Evolutionary conservation across 257 asterid genomes (phyloP).

Genomic region (Striga asiatica): DNA sequence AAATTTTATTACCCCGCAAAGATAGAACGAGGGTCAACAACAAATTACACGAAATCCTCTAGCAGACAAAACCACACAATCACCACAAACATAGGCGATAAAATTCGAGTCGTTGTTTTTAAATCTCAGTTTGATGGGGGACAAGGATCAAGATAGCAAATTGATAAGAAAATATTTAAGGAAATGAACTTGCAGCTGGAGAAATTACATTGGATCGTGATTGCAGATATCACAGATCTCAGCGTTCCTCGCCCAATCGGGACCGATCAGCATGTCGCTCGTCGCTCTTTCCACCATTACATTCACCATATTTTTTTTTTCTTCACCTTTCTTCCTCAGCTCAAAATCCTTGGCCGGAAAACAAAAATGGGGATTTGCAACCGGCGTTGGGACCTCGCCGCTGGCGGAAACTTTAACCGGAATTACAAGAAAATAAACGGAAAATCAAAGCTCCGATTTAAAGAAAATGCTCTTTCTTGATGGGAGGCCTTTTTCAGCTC

Average conservation of each 20-base stretch:
- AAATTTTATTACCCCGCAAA: too few relatives aligned
- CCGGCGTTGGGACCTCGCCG: too few relatives aligned
- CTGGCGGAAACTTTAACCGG: too few relatives aligned
- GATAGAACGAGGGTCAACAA: too few relatives aligned
- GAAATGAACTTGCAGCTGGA: not conserved
- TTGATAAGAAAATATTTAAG: not conserved
- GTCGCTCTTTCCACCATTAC: slow-evolving; percentile 41
- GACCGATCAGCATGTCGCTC: slow-evolving; percentile 39
- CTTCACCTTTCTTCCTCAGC: not conserved
- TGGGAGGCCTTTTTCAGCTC: too few relatives aligned
- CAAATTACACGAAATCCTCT: too few relatives aligned
- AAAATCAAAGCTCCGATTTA: too few relatives aligned
- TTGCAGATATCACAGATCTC: slow-evolving; percentile 40
- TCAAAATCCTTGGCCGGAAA: slow-evolving; percentile 9
- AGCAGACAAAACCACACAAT: not conserved
- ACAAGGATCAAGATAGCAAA: not conserved
- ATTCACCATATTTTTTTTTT: slow-evolving; percentile 23
- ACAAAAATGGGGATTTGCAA: not conserved
- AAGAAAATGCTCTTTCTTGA: too few relatives aligned
- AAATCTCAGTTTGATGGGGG: too few relatives aligned
- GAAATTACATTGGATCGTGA: slow-evolving; percentile 31
- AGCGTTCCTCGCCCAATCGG: slow-evolving; percentile 41
- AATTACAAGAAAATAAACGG: too few relatives aligned
- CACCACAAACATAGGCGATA: too few relatives aligned
- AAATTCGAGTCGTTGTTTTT: too few relatives aligned